Percentiles rank a stretch among this genome's conserved stretches.
phyloP scores from a whole-genome alignment of 768 basidiomycete species.

The Lactifluus echinatus region DNA sequence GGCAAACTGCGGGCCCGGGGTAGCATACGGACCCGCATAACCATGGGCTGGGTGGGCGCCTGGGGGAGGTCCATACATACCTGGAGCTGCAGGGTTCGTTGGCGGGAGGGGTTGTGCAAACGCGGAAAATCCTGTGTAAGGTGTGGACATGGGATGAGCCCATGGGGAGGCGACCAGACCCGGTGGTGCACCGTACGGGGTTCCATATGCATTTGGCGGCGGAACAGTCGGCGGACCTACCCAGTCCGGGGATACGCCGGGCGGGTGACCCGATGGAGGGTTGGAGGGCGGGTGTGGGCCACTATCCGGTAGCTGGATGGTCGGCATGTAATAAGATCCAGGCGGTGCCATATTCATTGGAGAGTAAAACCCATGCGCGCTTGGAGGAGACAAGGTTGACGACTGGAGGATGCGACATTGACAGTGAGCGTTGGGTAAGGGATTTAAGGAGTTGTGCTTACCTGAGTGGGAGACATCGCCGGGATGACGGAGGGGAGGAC shows the following conservation, averaged over 20 bases:
- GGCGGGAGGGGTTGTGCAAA: conserved; percentile 30
- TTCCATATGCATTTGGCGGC: conserved; percentile 15
- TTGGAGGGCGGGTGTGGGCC: neutral
- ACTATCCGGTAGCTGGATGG: conserved; percentile 23
- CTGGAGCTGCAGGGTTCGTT: conserved; percentile 10
- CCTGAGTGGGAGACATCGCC: conserved; percentile 19
- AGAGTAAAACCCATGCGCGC: conserved; percentile 7
- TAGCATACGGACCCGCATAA: conserved; percentile 10
- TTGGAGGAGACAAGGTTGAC: conserved; percentile 19
- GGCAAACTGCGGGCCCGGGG: conserved; percentile 7
- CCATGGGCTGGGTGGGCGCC: conserved; percentile 2
- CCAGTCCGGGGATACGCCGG: conserved; percentile 28
- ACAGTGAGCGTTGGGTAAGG: neutral
- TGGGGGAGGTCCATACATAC: neutral
- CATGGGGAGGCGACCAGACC: conserved; percentile 7
- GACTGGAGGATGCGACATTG: conserved; percentile 8
- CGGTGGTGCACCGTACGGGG: neutral
- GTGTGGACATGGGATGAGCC: conserved; percentile 6
- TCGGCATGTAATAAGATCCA: conserved; percentile 29
- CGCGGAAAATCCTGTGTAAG: conserved; percentile 24
- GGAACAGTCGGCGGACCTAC: conserved; percentile 21
- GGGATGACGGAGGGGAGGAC: conserved; percentile 25
- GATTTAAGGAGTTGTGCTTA: neutral
- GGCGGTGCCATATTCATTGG: conserved; percentile 20
- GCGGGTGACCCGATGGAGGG: conserved; percentile 6